phyloP scores from a whole-genome alignment of 73 alveolate genomes.

The Tetrahymena elliotti region DNA sequence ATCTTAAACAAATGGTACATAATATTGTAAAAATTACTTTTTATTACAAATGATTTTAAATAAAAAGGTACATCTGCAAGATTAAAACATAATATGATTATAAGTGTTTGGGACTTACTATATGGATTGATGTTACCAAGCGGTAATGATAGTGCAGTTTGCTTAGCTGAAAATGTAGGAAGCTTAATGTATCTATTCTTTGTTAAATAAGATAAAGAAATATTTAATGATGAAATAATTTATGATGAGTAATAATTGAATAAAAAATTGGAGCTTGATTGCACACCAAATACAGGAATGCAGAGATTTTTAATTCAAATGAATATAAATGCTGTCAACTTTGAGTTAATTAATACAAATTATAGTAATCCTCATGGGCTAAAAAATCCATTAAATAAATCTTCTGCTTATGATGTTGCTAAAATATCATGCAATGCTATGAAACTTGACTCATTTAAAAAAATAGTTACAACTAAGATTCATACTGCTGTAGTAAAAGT shows the following conservation, averaged over 20 bases:
- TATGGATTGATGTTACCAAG: constrained; percentile 84
- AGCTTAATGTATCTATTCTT: neutral
- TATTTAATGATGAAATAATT: neutral
- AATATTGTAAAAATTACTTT: neutral
- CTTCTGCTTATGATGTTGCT: constrained; percentile 56
- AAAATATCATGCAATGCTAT: constrained; percentile 33
- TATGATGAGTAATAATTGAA: neutral
- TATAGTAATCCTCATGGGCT: constrained; percentile 69
- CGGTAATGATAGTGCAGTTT: constrained; percentile 79
- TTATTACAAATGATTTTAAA: neutral
- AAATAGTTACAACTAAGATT: constrained; percentile 29
- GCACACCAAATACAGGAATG: neutral
- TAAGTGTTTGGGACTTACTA: constrained; percentile 56
- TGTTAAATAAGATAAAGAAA: neutral
- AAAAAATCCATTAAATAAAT: constrained; percentile 34
- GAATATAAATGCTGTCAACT: neutral
- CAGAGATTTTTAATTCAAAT: neutral
- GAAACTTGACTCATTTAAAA: constrained; percentile 29
- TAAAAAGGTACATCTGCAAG: constrained; percentile 68
- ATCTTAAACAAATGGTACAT: neutral
- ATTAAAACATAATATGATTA: constrained; percentile 55
- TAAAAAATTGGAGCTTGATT: neutral
- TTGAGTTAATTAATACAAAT: neutral
- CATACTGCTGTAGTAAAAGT: neutral
- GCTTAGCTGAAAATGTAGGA: constrained; percentile 59